A percentile compares a stretch with the other conserved stretches of the same genome.
Conservation (phyloP, 2,329 filamentous ascomycete genomes). For the Thermomyces lanuginosus region DNA sequence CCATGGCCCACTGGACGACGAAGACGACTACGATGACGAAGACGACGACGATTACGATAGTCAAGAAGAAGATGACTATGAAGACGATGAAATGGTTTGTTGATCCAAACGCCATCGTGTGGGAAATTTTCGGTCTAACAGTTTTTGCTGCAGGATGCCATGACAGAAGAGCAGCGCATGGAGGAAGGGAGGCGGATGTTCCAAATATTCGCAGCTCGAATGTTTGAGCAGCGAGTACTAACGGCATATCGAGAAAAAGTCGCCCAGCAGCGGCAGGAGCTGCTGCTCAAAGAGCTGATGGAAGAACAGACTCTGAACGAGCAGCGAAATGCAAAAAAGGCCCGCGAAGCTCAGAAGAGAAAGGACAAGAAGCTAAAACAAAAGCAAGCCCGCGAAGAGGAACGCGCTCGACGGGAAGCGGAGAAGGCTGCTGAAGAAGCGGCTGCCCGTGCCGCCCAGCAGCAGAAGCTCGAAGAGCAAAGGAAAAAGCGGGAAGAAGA, state of each 20-base stretch:
- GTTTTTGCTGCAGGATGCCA: conserved; percentile 52
- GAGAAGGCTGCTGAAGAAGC: conserved; percentile 81
- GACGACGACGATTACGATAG: conserved; percentile 54
- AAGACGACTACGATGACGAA: conserved; percentile 58
- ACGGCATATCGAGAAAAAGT: conserved; percentile 98
- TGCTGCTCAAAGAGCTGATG: conserved; percentile 77
- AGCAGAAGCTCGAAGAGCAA: conserved; percentile 64
- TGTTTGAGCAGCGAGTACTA: conserved; percentile 96
- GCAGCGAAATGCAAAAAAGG: conserved; percentile 79
- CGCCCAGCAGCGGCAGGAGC: conserved; percentile 75
- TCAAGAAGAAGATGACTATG: conserved; percentile 48
- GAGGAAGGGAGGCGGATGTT: conserved; percentile 98
- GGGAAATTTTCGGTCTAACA: conserved; percentile 1
- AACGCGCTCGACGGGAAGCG: conserved; percentile 72
- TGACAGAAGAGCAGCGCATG: conserved; percentile 98
- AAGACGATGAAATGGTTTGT: conserved; percentile 48
- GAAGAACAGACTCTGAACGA: conserved; percentile 64
- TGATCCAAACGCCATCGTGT: conserved; percentile 6
- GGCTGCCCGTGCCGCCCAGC: conserved; percentile 56
- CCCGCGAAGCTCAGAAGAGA: conserved; percentile 82
- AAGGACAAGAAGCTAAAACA: conserved; percentile 87
- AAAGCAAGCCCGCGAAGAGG: conserved; percentile 77
- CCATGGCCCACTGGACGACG: conserved; percentile 60
- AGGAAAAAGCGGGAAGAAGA: conserved; percentile 74
- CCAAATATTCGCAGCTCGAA: conserved; percentile 94